Percentiles rank a stretch among this genome's conserved stretches.
These are phyloP conservation scores for Calonectria pauciramosa DNA, from an alignment of 2,329 filamentous ascomycete genomes.

Conservation along the genomic window DNA sequence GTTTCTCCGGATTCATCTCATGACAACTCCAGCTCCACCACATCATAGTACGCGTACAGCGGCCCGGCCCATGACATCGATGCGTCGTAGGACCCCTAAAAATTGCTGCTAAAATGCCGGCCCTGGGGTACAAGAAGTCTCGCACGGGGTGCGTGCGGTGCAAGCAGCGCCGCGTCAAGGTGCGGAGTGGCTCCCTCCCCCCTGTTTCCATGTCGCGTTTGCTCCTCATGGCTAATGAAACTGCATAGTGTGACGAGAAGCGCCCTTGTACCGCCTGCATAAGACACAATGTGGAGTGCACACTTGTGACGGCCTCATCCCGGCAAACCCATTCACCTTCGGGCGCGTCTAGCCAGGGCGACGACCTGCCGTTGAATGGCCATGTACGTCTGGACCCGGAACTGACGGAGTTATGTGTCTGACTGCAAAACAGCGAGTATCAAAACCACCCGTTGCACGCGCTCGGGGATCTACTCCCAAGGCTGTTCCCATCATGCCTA, in stretches of 20 bases:
- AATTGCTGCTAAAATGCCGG: background rate
- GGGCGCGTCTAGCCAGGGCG: background rate
- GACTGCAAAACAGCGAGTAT: background rate
- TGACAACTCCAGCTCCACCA: background rate
- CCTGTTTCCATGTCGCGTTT: too few relatives aligned
- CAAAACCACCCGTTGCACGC: background rate
- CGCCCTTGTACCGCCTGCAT: background rate
- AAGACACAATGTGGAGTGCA: background rate
- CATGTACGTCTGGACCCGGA: background rate
- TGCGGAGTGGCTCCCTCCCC: background rate
- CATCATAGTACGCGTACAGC: background rate
- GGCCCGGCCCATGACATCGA: background rate
- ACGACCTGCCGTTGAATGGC: background rate
- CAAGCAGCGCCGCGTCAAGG: conserved; percentile 7
- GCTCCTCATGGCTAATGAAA: background rate
- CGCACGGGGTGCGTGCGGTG: conserved; percentile 2
- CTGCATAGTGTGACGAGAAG: background rate
- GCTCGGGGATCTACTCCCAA: background rate
- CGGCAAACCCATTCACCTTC: background rate
- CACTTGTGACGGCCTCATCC: background rate
- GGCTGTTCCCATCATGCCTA: background rate
- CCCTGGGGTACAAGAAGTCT: conserved; percentile 2
- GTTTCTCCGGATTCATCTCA: background rate
- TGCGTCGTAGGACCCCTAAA: background rate
- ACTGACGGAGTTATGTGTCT: background rate